Base-by-base conservation (phyloP, 179 eudicot species). In the Amaranthus tricolor region DNA sequence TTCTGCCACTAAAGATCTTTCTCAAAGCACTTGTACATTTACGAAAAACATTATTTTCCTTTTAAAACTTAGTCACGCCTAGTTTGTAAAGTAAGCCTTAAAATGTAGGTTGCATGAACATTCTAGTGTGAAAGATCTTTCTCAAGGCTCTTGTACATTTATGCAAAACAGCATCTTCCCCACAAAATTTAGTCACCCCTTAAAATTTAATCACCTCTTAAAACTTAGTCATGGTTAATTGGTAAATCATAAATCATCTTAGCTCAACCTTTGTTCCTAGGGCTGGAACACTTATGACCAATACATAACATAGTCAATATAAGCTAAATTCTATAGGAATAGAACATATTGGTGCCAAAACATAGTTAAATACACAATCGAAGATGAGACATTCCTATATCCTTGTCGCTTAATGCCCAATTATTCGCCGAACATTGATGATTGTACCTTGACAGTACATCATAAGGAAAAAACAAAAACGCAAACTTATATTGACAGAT, bases 381-480 rank as follows among this genome's bases (percentile, higher is more conserved):
- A 2, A 15, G 3, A 5, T 11, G 7, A 71, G 49, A 31, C 6
- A 69, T 24, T 9, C 40, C 15, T 21, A 21, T 24, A 56, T 19
- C 72, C 48, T 6, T 59, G 14, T 7, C 6, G 52, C 17, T 45
- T 59, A 2, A 31, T 47, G 66, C 52, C 31, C 45, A 60, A 49
- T 12, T 58, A 7, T 5, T 48, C 56, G 47, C 44, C 44, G 69
- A 43, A 2, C 15, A 17, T 5, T 47, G 71, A 44, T 21, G 6
- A 51, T 15, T 44, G 12, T 31, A 31, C 3, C 40, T 31, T 31
- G 40, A 44, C n/a, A 19, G 48, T 20, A 66, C 8, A 10, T 52
- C 67, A 20, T 49, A 58, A 43, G 43, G 63, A 69, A 78, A 59
- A 31, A 53, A 78, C 16, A 71, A 20, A 58, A 49, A 19, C 53